Base-by-base conservation (phyloP, 2,329 filamentous ascomycete species). In the Blumeria graminis region DNA sequence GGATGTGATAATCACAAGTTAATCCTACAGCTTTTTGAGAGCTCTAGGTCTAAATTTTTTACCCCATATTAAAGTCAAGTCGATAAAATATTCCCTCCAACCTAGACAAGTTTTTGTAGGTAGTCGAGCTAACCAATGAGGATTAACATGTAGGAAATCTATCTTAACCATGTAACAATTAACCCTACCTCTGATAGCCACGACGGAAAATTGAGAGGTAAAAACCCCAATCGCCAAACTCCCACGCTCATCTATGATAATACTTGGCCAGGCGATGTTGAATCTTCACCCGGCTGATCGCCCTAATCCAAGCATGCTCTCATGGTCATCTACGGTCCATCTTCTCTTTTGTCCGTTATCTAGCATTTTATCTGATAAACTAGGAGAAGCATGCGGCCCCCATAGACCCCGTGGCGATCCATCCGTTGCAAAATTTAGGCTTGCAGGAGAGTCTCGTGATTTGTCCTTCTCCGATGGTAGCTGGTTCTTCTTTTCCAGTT, bases 271-370 rank as follows among this genome's bases (percentile, higher is more conserved):
- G 1, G 13, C 9, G 1, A 16, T 16, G 32, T 10, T 46, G 13
- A 22, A 22, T 46, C 10, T 48, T 38, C 16, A 34, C n/a, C 5
- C 13, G 22, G 22, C 22, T 16, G 48, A 36, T n/a, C 22, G 18
- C 10, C 13, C 48, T 34, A 43, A 45, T 16, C 38, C 46, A 46
- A 55, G 22, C 51, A 54, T 38, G 32, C 34, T 54, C 11, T 39
- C 57, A 2, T 60, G 59, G 38, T 78, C 75, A 50, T 71, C 76
- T 4, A 77, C 71, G 22, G 75, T 77, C 76, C 76, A 79, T 28
- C 76, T 69, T 55, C 76, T 66, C 66, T 78, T 78, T 1, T 70
- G 67, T 18, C 69, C 67, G 36, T 68, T 71, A 57, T 77, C 75
- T 6, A 72, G 68, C 34, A 70, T 65, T 34, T 67, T 68, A 56